A percentile compares a stretch with the other conserved stretches of the same genome.
Conservation (phyloP, 768 basidiomycete genomes). For the Filobasidium floriforme region DNA sequence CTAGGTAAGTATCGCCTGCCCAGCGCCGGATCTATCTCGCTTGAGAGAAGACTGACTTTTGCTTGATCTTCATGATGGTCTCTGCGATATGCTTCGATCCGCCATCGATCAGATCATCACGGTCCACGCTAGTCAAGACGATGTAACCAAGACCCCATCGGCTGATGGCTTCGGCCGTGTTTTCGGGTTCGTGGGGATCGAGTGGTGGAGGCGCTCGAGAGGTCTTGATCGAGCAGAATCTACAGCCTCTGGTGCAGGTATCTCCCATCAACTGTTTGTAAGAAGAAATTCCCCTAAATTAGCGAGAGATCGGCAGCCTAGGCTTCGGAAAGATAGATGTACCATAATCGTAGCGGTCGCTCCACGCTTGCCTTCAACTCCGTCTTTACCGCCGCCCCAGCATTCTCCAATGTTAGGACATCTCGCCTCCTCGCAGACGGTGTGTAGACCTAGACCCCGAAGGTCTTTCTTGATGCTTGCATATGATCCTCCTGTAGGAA, state of each 20-base stretch:
- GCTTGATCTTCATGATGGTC: conserved; percentile 89
- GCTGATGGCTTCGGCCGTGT: conserved; percentile 95
- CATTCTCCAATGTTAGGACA: conserved; percentile 99
- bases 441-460: conserved; percentile 80
- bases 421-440: conserved; percentile 96
- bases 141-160: conserved; percentile 98
- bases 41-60: conserved; percentile 55
- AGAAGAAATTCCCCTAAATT: neutral
- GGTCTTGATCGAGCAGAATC: conserved; percentile 96
- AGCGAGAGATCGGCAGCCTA: too few relatives aligned
- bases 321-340: too few relatives aligned
- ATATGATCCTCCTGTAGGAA: conserved; percentile 81
- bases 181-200: conserved; percentile 93
- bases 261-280: conserved; percentile 83
- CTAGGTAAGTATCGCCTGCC: neutral
- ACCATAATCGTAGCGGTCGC: conserved; percentile 99
- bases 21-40: too few relatives aligned
- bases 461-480: conserved; percentile 91
- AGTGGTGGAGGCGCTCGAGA: conserved; percentile 77
- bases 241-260: conserved; percentile 93
- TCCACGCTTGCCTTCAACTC: conserved; percentile 64
- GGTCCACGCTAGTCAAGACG: conserved; percentile 89
- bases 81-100: conserved; percentile 91
- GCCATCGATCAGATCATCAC: conserved; percentile 88
- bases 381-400: conserved; percentile 73